Conservation (phyloP, 2,329 filamentous ascomycete genomes). For the Sordariomycetes sp. region DNA sequence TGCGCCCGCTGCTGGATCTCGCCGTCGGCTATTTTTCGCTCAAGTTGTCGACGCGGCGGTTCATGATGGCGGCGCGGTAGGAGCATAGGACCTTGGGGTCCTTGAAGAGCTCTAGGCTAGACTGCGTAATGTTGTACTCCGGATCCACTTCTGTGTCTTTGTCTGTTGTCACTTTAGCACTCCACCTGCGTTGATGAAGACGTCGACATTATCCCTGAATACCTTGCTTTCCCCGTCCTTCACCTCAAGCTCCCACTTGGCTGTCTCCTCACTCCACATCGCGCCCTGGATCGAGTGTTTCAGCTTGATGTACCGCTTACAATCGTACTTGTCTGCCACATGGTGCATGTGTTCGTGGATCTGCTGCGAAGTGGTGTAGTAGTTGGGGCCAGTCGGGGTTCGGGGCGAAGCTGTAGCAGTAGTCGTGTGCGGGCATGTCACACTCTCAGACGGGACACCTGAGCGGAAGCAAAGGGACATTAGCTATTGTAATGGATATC, state of each 20-base stretch:
- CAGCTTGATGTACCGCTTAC: conserved; percentile 44
- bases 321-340: conserved; percentile 48
- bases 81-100: conserved; percentile 46
- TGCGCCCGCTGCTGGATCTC: conserved; percentile 43
- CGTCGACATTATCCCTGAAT: conserved; percentile 6
- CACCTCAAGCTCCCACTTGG: conserved; percentile 5
- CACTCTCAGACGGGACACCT: conserved; percentile 8
- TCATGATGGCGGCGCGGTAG: conserved; percentile 43
- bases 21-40: conserved; percentile 39
- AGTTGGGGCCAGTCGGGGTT: conserved; percentile 9
- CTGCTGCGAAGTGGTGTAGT: conserved; percentile 7
- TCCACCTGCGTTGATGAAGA: conserved; percentile 7
- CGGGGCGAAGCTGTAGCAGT: conserved; percentile 8
- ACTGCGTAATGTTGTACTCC: conserved; percentile 27
- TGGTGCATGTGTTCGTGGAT: conserved; percentile 24
- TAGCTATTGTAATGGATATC: background rate
- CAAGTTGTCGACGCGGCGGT: conserved; percentile 38
- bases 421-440: conserved; percentile 7
- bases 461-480: background rate
- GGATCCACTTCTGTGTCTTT: conserved; percentile 1
- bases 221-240: background rate
- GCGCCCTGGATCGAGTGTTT: conserved; percentile 35
- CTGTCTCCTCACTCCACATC: conserved; percentile 35
- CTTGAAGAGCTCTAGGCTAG: conserved; percentile 3
- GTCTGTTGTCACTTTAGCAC: conserved; percentile 22